Conservation (phyloP, 768 basidiomycete genomes). For the Tricholoma hemisulphureum region DNA sequence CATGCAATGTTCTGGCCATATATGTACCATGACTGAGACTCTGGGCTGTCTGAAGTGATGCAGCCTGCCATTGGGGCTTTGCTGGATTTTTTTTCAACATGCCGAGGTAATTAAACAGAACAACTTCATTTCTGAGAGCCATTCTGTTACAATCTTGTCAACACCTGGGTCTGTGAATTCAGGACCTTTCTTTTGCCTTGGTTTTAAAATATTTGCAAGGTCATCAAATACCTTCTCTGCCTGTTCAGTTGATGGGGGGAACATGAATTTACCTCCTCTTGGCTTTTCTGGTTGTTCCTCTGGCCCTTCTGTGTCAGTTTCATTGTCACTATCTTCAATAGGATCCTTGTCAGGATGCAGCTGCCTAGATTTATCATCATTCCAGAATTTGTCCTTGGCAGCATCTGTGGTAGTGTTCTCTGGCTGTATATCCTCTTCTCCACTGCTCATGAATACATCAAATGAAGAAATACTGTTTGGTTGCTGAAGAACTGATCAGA, state of each 20-base stretch:
- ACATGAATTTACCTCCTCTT: not conserved
- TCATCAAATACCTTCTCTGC: not conserved
- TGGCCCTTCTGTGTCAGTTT: not conserved
- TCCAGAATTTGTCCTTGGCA: not conserved
- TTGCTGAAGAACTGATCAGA: not conserved
- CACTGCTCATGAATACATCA: not conserved
- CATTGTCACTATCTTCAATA: constrained; percentile 1
- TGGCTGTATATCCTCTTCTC: not conserved
- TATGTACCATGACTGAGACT: no score
- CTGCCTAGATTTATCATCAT: not conserved
- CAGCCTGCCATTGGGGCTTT: no score
- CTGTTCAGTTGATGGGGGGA: not conserved
- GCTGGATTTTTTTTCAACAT: no score
- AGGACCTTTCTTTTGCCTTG: no score
- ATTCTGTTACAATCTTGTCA: no score
- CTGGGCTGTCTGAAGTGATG: no score
- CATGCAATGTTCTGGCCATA: no score
- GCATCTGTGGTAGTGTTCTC: not conserved
- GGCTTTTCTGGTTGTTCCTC: not conserved
- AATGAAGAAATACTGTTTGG: not conserved
- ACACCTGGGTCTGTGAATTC: no score
- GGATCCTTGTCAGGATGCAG: not conserved
- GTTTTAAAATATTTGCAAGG: no score
- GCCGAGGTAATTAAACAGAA: no score
- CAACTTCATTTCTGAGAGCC: no score